Percentiles rank a stretch among this genome's conserved stretches.
phyloP scores from a whole-genome alignment of 2,329 filamentous ascomycete genomes.

The Keithomyces neogunnii region DNA sequence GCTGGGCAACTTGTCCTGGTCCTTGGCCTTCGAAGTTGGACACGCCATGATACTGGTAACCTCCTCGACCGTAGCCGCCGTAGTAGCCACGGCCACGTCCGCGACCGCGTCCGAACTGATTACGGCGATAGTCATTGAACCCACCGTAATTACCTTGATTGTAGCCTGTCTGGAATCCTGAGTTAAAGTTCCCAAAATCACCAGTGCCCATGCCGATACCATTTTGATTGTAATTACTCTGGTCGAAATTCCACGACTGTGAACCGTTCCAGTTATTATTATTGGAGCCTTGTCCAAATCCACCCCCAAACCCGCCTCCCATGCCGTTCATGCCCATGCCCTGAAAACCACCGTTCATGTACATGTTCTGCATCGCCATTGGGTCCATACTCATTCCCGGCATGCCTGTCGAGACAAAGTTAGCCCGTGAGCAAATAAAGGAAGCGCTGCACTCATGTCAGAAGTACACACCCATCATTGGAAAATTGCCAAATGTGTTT shows the following conservation, averaged over 20 bases:
- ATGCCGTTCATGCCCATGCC: conserved; percentile 73
- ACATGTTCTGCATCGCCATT: conserved; percentile 65
- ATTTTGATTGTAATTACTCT: conserved; percentile 88
- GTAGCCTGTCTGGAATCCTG: conserved; percentile 69
- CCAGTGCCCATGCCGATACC: conserved; percentile 70
- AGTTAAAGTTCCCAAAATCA: conserved; percentile 74
- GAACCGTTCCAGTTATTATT: conserved; percentile 75
- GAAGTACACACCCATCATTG: conserved; percentile 75
- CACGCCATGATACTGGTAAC: conserved; percentile 29
- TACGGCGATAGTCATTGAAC: conserved; percentile 69
- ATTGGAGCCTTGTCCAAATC: conserved; percentile 55
- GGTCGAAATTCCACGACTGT: conserved; percentile 75
- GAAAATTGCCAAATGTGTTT: conserved; percentile 48
- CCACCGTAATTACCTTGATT: conserved; percentile 79
- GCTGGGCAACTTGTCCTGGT: conserved; percentile 21
- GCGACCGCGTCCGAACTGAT: conserved; percentile 59
- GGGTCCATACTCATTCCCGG: conserved; percentile 79
- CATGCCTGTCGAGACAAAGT: conserved; percentile 49
- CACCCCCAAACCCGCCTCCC: conserved; percentile 60
- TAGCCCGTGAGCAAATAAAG: too few species aligned
- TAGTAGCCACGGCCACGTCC: conserved; percentile 58
- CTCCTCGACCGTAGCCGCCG: conserved; percentile 47
- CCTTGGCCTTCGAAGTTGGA: conserved; percentile 26
- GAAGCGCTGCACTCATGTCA: too few species aligned
- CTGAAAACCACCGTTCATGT: conserved; percentile 72